Conservation (phyloP, 139 green algal genomes). For the Picochlorum sp. region DNA sequence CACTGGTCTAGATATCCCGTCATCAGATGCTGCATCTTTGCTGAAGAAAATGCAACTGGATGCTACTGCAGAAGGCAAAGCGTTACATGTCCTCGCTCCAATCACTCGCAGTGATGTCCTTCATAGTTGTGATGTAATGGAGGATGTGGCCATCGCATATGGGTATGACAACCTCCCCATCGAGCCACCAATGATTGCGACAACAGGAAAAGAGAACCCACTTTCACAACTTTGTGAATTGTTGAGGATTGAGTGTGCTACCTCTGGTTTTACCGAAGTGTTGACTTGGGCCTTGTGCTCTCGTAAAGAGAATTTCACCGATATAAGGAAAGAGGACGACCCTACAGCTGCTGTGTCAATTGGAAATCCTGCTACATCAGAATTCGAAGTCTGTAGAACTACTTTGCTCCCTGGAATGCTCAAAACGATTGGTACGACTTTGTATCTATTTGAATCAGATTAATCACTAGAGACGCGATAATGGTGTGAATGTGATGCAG, state of each 20-base stretch:
- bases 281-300: constrained; percentile 85
- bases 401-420: constrained; percentile 57
- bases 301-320: constrained; percentile 78
- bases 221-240: constrained; percentile 86
- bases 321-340: constrained; percentile 60
- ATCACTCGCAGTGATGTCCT: constrained; percentile 87
- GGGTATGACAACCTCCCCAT: constrained; percentile 94
- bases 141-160: constrained; percentile 97
- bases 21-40: constrained; percentile 46
- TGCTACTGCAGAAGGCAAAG: constrained; percentile 11
- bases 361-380: constrained; percentile 86
- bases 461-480: neutral
- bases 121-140: constrained; percentile 92
- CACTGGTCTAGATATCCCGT: constrained; percentile 61
- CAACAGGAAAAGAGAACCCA: constrained; percentile 71
- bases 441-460: no score
- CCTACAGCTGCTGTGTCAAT: constrained; percentile 68
- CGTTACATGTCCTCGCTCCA: constrained; percentile 52
- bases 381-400: constrained; percentile 82
- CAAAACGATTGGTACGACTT: constrained; percentile 74
- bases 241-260: constrained; percentile 74
- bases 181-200: constrained; percentile 51
- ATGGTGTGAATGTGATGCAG: neutral
- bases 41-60: constrained; percentile 83
- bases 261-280: constrained; percentile 68